These are phyloP conservation scores for Platismatia glauca DNA, from an alignment of 495 filamentous ascomycete species.

Conservation along the genomic window DNA sequence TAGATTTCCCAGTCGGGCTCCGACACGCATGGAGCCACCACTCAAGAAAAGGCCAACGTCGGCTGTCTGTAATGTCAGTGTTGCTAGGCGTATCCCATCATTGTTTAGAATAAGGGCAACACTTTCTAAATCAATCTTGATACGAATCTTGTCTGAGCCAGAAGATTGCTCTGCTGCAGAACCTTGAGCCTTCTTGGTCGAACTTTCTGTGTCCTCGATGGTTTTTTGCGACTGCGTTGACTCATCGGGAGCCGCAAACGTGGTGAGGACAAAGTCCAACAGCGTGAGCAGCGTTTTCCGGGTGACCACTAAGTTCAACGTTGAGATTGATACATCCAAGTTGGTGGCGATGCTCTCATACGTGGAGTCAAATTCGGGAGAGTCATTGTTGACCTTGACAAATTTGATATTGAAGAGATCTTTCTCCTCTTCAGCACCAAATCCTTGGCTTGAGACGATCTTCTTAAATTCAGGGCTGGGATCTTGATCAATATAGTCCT, in stretches of 20 bases:
- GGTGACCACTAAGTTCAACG: constrained; percentile 91
- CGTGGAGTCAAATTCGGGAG: constrained; percentile 81
- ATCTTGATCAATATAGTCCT: constrained; percentile 88
- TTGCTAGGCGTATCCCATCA: constrained; percentile 89
- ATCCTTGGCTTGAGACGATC: constrained; percentile 82
- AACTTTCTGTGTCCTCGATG: constrained; percentile 38
- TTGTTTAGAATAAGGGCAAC: constrained; percentile 96
- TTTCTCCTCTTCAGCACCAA: constrained; percentile 58
- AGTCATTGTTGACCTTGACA: constrained; percentile 78
- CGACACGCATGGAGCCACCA: constrained; percentile 75
- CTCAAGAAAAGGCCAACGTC: constrained; percentile 84
- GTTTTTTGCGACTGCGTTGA: constrained; percentile 34
- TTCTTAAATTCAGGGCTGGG: constrained; percentile 90
- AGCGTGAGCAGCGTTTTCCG: constrained; percentile 86
- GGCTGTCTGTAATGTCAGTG: constrained; percentile 81
- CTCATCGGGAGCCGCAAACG: constrained; percentile 70
- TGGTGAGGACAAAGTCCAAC: constrained; percentile 92
- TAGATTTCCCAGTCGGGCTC: constrained; percentile 76
- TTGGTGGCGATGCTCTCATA: constrained; percentile 93
- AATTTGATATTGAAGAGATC: constrained; percentile 86
- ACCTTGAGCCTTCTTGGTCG: constrained; percentile 24
- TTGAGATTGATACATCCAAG: constrained; percentile 83
- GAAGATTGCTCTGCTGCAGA: constrained; percentile 25
- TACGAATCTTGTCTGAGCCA: constrained; percentile 53
- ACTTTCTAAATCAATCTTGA: constrained; percentile 88